Conservation (phyloP, 2,329 filamentous ascomycete species). For the Clonostachys rosea region DNA sequence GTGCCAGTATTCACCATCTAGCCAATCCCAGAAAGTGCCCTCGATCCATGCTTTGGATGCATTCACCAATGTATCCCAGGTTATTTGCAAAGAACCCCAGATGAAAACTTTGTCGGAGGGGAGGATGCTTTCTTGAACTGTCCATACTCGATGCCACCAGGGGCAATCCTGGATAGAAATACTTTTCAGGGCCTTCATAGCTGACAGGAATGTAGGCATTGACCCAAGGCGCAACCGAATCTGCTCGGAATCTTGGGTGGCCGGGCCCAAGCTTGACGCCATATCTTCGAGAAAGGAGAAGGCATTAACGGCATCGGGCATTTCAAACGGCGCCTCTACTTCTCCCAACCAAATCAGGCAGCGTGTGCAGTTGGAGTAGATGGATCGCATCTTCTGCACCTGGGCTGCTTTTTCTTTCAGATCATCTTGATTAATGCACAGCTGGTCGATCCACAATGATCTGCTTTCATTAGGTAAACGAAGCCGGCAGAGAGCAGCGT, state of each 20-base stretch:
- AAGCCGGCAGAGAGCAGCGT: neutral
- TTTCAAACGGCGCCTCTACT: constrained; percentile 7
- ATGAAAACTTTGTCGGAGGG: constrained; percentile 12
- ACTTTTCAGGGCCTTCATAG: no score
- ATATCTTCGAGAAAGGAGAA: constrained; percentile 17
- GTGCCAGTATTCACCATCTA: no score
- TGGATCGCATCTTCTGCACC: constrained; percentile 6
- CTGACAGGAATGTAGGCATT: no score
- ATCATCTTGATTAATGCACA: constrained; percentile 10
- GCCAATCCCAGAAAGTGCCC: constrained; percentile 11
- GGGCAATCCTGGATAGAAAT: constrained; percentile 14
- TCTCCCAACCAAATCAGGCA: constrained; percentile 11
- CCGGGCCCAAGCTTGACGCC: constrained; percentile 5
- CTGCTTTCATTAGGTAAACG: neutral
- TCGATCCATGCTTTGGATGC: constrained; percentile 17
- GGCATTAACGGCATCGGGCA: constrained; percentile 10
- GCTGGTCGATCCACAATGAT: constrained; percentile 8
- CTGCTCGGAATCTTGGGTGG: no score
- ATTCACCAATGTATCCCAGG: constrained; percentile 16
- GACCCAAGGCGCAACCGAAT: no score
- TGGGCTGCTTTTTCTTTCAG: constrained; percentile 6
- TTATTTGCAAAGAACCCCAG: constrained; percentile 15
- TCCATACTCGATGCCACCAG: constrained; percentile 26
- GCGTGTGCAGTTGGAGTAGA: constrained; percentile 7
- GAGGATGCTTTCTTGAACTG: constrained; percentile 23